These are phyloP conservation scores for Flaveria brownii DNA, from an alignment of 129 eudicot genomes.

Conservation along the genomic window DNA sequence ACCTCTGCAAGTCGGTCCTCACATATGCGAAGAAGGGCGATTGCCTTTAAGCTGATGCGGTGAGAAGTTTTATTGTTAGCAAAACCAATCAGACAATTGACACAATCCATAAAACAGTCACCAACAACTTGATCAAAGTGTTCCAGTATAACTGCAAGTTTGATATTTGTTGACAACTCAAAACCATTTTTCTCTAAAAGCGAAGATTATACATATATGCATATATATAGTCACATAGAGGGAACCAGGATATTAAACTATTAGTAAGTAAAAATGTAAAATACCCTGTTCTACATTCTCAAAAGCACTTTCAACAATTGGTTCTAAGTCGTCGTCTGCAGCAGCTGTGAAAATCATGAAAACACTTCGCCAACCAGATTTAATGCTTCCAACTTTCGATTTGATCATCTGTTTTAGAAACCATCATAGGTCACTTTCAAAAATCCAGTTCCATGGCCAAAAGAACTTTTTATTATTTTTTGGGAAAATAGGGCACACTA, in stretches of 20 bases:
- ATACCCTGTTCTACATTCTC: conserved; percentile 98
- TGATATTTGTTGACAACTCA: conserved; percentile 29
- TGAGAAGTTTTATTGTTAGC: conserved; percentile 94
- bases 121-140: conserved; percentile 99
- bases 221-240: not conserved
- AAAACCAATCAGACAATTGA: conserved; percentile 94
- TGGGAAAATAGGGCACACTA: not conserved
- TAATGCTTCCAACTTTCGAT: conserved; percentile 94
- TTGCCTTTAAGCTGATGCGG: conserved; percentile 95
- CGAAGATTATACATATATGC: conserved; percentile 4
- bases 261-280: conserved; percentile 17
- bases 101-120: conserved; percentile 97
- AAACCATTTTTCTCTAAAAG: conserved; percentile 4
- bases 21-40: conserved; percentile 96
- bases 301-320: conserved; percentile 96
- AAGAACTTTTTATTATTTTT: not conserved
- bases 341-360: conserved; percentile 98
- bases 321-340: conserved; percentile 89
- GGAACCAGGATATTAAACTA: conserved; percentile 1
- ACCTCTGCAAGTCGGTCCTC: conserved; percentile 99
- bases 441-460: conserved; percentile 11
- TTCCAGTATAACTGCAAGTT: conserved; percentile 82
- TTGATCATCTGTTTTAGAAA: conserved; percentile 69
- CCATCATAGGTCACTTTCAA: conserved; percentile 21
- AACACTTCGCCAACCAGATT: conserved; percentile 98